These are phyloP conservation scores for Zymoseptoria brevis DNA, from an alignment of 2,329 filamentous ascomycete genomes.

Conservation along the genomic window DNA sequence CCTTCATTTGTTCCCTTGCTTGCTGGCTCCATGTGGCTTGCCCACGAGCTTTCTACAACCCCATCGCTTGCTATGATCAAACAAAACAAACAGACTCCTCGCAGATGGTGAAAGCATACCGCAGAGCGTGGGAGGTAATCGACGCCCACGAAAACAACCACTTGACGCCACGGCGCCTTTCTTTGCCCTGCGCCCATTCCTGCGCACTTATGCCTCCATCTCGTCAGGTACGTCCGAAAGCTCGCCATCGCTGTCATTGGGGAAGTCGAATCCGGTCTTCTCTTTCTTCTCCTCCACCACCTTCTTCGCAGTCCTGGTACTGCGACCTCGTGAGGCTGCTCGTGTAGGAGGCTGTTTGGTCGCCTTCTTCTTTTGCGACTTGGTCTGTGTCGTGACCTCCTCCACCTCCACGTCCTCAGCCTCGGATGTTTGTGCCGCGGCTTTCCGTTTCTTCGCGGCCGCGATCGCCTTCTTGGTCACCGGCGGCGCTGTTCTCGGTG, in stretches of 20 bases:
- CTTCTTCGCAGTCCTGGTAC: conserved; percentile 3
- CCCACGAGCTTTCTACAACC: not conserved
- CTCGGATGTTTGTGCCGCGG: not conserved
- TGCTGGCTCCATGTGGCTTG: not conserved
- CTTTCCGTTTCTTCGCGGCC: conserved; percentile 5
- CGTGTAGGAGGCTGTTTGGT: conserved; percentile 13
- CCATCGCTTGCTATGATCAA: not conserved
- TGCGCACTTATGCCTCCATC: conserved; percentile 15
- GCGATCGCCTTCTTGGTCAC: conserved; percentile 1
- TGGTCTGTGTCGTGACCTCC: not conserved
- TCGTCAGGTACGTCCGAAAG: conserved; percentile 22
- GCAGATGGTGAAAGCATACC: not conserved
- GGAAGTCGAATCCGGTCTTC: conserved; percentile 20
- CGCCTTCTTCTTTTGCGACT: conserved; percentile 2
- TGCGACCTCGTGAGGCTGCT: conserved; percentile 4
- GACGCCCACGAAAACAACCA: not conserved
- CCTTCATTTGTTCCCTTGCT: not conserved
- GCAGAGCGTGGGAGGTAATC: not conserved
- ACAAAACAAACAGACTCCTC: not conserved
- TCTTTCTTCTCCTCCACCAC: conserved; percentile 17
- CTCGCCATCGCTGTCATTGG: conserved; percentile 20
- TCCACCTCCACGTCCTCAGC: not conserved
- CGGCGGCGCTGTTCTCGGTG: conserved; percentile 3
- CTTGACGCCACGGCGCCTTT: not conserved
- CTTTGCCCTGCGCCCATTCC: not conserved